Base-by-base conservation (phyloP, 2,329 filamentous ascomycete genomes). In the Calonectria pteridis region DNA sequence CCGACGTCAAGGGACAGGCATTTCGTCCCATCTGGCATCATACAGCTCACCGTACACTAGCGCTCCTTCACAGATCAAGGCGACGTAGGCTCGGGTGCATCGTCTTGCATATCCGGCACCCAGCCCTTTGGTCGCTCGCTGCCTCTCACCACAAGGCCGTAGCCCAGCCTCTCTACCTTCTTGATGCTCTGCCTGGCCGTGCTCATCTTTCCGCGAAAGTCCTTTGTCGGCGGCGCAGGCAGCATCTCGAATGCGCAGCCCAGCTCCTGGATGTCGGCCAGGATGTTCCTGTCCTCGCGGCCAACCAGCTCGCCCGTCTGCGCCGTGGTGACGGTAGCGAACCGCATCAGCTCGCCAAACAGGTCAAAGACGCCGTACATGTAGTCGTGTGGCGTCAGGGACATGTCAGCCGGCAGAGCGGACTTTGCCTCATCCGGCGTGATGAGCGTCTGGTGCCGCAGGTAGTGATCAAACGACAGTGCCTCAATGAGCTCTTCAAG, bases 401-500 rank as follows among this genome's bases (percentile, higher is more conserved):
- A 80, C 3, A 98, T 89, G 1, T 88, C 88, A 0, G 85, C 75
- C 0, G 87, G 87, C 10, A 92, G 83, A 3, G 86, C 84, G 0
- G 80, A 84, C 35, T 87, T 84, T 0, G 94, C 89, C 69, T 94
- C 90, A 0, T 91, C 88, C 13, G 90, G 91, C 0, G 92, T 90
- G 77, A 98, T 93, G 62, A 98, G 88, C 0, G 87, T 89, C 82
- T 98, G 95, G 2, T 91, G 92, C 59, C 91, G 89, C 40, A 99
- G 91, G 85, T 99, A 99, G 84, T 98, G 93, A 73, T 93, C 89
- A 83, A 99, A 98, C 0, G 94, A 94, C 33, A 97, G 87, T 0
- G 96, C 96, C 86, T 99, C 97, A 84, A 98, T 94, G 81, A 95
- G 97, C 85, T 99, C 97, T 85, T 99, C 97, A 66, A 98, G 92